Base-by-base conservation (phyloP, 352 stramenopile species). In the Phytophthora ramorum region DNA sequence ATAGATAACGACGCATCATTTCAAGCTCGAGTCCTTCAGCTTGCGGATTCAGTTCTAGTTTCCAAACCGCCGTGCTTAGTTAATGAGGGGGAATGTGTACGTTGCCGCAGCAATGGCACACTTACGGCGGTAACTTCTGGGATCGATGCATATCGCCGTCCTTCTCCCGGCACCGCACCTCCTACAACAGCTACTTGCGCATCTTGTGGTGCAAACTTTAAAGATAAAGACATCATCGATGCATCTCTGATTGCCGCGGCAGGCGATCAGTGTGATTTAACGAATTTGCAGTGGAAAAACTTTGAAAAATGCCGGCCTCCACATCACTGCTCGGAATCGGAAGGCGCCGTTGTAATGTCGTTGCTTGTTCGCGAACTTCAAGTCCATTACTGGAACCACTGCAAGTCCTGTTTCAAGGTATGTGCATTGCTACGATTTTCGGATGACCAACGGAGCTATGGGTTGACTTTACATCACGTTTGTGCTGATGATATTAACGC, bases 381-480 rank as follows among this genome's bases (percentile, higher is more conserved):
- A 52, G 51, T 61, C 1, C 60, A 61, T 24, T 68, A 58, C 24
- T 69, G 61, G 40, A 54, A 53, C 8, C 61, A 59, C 22, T 57
- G 47, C 28, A 65, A 62, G 26, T 66, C 63, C 2, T 71, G 63
- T 19, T 64, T 69, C n/a, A 64, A 64, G 54, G 62, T 60, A 13
- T 7, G 37, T 28, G 24, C 24, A 46, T 41, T 37, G 13, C 13
- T 28, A 26, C 26, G 9, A 28, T 28, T 28, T 28, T 28, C 24
- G 24, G 24, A 28, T 28, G 24, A 28, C n/a, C n/a, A n/a, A n/a
- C n/a, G n/a, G n/a, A n/a, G 24, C 24, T 28, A 28, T 28, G 24
- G 24, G 24, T 28, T 28, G 3, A 28, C 24, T 34, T 48, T 47
- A 8, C 6, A 16, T 52, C 14, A 26, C 35, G 55, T 40, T 43